phyloP scores from a whole-genome alignment of 139 green algal genomes.

The Picochlorum sp. region DNA sequence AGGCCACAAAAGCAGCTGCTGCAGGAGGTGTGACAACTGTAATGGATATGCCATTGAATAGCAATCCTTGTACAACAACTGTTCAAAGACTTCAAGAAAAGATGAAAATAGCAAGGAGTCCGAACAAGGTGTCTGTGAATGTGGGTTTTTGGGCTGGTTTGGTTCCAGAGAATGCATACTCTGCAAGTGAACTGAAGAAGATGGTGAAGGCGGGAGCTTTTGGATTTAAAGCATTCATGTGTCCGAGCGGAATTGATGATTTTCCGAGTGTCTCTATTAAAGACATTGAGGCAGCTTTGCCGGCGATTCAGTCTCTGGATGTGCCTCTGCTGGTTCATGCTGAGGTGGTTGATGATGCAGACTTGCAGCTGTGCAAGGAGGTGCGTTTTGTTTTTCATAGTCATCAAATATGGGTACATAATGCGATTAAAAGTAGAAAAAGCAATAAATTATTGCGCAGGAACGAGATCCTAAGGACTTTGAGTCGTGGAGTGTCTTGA shows the following conservation, averaged over 20 bases:
- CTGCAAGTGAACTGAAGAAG: constrained; percentile 34
- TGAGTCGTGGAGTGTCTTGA: background rate
- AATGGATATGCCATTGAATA: constrained; percentile 95
- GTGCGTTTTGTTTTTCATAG: too few relatives aligned
- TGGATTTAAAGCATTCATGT: constrained; percentile 94
- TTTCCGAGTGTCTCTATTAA: constrained; percentile 52
- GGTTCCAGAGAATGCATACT: constrained; percentile 69
- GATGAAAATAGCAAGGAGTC: constrained; percentile 18
- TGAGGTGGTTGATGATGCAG: constrained; percentile 47
- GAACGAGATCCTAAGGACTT: background rate
- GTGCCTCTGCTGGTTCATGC: constrained; percentile 68
- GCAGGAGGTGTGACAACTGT: constrained; percentile 80
- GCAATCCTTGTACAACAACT: constrained; percentile 46
- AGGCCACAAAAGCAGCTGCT: constrained; percentile 71
- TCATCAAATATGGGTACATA: too few relatives aligned
- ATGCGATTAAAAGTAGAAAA: too few relatives aligned
- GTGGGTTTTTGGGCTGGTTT: constrained; percentile 86
- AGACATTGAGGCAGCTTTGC: constrained; percentile 56
- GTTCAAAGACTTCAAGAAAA: constrained; percentile 43
- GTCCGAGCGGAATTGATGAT: constrained; percentile 76
- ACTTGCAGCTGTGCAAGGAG: too few relatives aligned
- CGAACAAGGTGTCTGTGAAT: constrained; percentile 59
- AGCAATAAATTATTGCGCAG: too few relatives aligned
- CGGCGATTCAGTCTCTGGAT: constrained; percentile 46
- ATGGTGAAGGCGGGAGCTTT: constrained; percentile 62